phyloP scores from a whole-genome alignment of 2,329 filamentous ascomycete genomes.

The Fusarium sp. region DNA sequence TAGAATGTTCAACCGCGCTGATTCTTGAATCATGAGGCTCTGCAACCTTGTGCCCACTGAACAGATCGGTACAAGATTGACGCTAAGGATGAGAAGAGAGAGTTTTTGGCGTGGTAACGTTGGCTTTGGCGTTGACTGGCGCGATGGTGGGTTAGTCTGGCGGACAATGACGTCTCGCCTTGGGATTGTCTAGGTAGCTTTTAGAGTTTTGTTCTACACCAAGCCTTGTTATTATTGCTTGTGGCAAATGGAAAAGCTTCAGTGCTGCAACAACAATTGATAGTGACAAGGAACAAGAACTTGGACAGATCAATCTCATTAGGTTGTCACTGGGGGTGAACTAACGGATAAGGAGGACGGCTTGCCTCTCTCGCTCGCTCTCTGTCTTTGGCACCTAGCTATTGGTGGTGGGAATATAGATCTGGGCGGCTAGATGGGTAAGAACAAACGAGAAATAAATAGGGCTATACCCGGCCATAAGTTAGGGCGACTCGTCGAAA shows the following conservation, averaged over 20 bases:
- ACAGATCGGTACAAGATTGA: slow-evolving; percentile 3
- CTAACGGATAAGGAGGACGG: not conserved
- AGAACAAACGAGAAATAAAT: not conserved
- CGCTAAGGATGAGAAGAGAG: not conserved
- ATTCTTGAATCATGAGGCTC: slow-evolving; percentile 41
- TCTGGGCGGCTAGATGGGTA: slow-evolving; percentile 1
- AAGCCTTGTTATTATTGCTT: slow-evolving; percentile 27
- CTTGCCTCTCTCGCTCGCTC: not conserved
- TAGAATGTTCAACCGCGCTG: slow-evolving; percentile 17
- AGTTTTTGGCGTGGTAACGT: slow-evolving; percentile 22
- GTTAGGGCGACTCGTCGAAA: not conserved
- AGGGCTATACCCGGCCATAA: not conserved
- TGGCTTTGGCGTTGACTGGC: slow-evolving; percentile 9
- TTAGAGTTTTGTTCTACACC: slow-evolving; percentile 9
- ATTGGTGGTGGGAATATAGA: not conserved
- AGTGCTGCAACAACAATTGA: slow-evolving; percentile 1
- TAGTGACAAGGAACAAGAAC: slow-evolving; percentile 3
- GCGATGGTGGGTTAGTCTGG: slow-evolving; percentile 5
- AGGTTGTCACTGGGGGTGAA: not conserved
- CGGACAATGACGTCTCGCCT: slow-evolving; percentile 38
- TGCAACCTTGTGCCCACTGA: slow-evolving; percentile 21
- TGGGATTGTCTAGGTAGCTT: not conserved
- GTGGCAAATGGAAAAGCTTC: slow-evolving; percentile 27
- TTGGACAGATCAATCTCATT: not conserved
- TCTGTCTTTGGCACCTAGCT: not conserved